Evolutionary conservation across 2,329 filamentous ascomycete genomes (phyloP).

Genomic region (Conoideocrella luteorostrata): DNA sequence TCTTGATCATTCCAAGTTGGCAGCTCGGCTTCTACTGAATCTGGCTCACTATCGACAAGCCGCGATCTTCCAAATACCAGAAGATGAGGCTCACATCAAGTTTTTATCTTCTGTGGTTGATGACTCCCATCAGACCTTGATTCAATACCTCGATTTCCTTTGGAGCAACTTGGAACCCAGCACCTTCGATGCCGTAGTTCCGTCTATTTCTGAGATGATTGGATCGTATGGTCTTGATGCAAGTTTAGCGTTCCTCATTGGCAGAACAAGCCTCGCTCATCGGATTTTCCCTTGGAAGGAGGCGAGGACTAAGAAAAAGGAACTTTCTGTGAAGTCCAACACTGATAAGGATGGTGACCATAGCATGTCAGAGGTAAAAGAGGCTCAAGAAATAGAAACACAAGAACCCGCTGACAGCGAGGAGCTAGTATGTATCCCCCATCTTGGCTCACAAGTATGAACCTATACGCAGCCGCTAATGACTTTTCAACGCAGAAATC

Average conservation of each 20-base stretch:
- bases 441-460: constrained; percentile 5
- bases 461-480: constrained; percentile 22
- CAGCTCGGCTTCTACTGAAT: constrained; percentile 77
- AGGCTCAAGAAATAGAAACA: constrained; percentile 18
- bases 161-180: constrained; percentile 69
- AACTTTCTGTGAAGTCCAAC: constrained; percentile 18
- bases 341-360: constrained; percentile 53
- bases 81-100: constrained; percentile 76
- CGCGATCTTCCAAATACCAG: constrained; percentile 70
- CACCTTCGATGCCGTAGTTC: constrained; percentile 74
- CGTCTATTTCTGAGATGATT: constrained; percentile 67
- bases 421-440: constrained; percentile 25
- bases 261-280: constrained; percentile 65
- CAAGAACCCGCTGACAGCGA: constrained; percentile 20
- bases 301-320: constrained; percentile 21
- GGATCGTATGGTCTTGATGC: constrained; percentile 73
- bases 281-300: constrained; percentile 45
- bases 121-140: constrained; percentile 77
- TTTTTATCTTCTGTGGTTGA: constrained; percentile 82
- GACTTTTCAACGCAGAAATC: constrained; percentile 22
- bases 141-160: constrained; percentile 84
- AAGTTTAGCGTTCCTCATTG: constrained; percentile 78
- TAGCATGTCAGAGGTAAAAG: constrained; percentile 36
- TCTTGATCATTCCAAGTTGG: constrained; percentile 69
- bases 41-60: constrained; percentile 85